Percentiles rank a stretch among this genome's conserved stretches.
Conservation (phyloP, 306 rosid species). For the Malus asiatica region DNA sequence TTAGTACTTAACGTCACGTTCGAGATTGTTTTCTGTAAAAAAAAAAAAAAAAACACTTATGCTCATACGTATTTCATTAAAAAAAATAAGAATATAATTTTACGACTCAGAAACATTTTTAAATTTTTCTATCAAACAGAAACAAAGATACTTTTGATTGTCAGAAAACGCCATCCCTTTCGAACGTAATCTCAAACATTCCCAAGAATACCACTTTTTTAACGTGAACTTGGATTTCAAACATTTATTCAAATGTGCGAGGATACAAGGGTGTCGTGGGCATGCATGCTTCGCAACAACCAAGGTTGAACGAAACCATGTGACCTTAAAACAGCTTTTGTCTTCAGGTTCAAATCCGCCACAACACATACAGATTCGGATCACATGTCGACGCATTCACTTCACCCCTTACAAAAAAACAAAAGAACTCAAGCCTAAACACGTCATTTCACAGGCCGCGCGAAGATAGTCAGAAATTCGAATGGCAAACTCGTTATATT, state of each 20-base stretch:
- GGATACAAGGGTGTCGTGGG: slow-evolving; percentile 2
- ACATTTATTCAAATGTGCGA: neutral
- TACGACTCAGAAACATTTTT: too few relatives aligned
- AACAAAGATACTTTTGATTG: too few relatives aligned
- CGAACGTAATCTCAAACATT: neutral
- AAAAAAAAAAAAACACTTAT: too few relatives aligned
- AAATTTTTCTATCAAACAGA: too few relatives aligned
- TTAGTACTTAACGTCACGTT: neutral
- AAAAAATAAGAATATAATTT: too few relatives aligned
- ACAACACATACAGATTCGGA: slow-evolving; percentile 14
- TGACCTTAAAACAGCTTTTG: slow-evolving; percentile 34
- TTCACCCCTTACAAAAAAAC: neutral
- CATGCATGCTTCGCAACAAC: slow-evolving; percentile 2
- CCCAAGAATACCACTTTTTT: neutral
- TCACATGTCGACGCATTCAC: neutral
- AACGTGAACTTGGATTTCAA: neutral
- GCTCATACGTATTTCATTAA: too few relatives aligned
- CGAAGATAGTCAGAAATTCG: neutral
- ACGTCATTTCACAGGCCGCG: slow-evolving; percentile 12
- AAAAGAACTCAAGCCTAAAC: neutral
- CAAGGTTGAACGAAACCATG: slow-evolving; percentile 17
- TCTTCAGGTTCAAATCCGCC: slow-evolving; percentile 6
- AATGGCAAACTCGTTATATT: slow-evolving; percentile 43
- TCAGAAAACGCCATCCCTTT: too few relatives aligned
- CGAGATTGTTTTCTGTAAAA: neutral